A percentile compares a stretch with the other conserved stretches of the same genome.
Conservation (phyloP, 805 yeast genomes). For the Yarrowia yakushimensis region DNA sequence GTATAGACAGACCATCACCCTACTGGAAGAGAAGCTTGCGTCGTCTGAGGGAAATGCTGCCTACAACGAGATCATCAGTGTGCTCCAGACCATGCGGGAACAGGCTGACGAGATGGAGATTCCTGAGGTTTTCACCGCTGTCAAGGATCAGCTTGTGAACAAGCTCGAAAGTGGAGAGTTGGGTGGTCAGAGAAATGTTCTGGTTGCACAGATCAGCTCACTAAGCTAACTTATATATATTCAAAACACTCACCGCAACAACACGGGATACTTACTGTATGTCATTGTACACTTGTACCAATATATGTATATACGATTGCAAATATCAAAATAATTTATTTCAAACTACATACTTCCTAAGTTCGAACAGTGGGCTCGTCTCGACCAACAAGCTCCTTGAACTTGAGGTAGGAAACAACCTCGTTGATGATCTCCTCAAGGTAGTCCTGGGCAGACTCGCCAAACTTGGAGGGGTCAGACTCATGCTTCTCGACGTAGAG, state of each 20-base stretch:
- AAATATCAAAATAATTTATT: conserved; percentile 17
- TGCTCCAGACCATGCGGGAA: conserved; percentile 2
- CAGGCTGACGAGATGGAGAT: conserved; percentile 15
- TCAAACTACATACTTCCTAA: conserved; percentile 34
- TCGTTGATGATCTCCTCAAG: conserved; percentile 58
- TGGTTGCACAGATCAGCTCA: background rate
- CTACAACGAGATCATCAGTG: conserved; percentile 6
- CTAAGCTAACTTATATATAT: background rate
- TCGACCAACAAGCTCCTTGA: conserved; percentile 71
- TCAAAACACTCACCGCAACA: background rate
- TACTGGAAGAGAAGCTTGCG: background rate
- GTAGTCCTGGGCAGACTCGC: conserved; percentile 59
- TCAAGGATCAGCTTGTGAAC: background rate
- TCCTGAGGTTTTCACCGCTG: background rate
- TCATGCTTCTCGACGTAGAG: conserved; percentile 84
- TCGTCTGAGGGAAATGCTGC: background rate
- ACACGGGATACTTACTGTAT: no score
- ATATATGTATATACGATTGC: no score
- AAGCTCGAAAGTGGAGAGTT: conserved; percentile 5
- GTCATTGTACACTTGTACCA: no score
- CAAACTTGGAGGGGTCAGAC: conserved; percentile 50
- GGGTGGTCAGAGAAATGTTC: conserved; percentile 17
- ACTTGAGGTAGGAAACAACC: conserved; percentile 65
- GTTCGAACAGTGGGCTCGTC: conserved; percentile 89
- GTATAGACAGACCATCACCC: background rate